These are phyloP conservation scores for Neurospora sp. DNA, from an alignment of 495 filamentous ascomycete genomes.

Conservation along the genomic window DNA sequence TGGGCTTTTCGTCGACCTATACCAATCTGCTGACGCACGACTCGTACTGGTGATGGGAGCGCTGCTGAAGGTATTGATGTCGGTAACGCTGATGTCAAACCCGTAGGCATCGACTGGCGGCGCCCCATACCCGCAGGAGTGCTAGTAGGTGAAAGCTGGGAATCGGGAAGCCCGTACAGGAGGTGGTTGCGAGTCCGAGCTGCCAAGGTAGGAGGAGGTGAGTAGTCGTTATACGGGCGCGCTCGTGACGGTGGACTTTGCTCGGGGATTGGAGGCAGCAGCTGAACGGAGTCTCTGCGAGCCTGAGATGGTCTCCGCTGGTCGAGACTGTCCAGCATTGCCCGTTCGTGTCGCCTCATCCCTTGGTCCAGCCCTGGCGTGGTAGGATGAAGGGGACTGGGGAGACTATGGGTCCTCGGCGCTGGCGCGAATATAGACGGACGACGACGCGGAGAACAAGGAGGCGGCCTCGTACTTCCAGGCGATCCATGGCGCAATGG, in stretches of 20 bases:
- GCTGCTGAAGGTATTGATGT: constrained; percentile 2
- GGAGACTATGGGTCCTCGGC: constrained; percentile 18
- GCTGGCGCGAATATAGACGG: constrained; percentile 18
- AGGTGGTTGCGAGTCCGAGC: neutral
- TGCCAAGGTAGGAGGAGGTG: neutral
- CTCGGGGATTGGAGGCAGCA: constrained; percentile 21
- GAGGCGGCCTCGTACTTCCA: constrained; percentile 2
- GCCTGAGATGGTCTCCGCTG: constrained; percentile 14
- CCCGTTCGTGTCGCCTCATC: constrained; percentile 29
- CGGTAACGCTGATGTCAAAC: neutral
- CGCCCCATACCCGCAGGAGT: neutral
- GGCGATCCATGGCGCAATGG: constrained; percentile 7
- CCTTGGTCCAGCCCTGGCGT: constrained; percentile 22
- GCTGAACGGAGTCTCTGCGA: constrained; percentile 3
- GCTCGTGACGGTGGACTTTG: neutral
- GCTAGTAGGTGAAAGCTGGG: neutral
- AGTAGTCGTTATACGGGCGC: neutral
- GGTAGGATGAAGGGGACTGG: constrained; percentile 28
- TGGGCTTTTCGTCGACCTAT: neutral
- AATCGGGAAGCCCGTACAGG: neutral
- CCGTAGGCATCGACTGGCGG: neutral
- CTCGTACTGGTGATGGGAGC: neutral
- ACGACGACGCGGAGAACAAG: constrained; percentile 14
- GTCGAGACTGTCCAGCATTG: constrained; percentile 30
- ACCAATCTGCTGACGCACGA: neutral